Percentiles rank a stretch among this genome's conserved stretches.
Conservation (phyloP, 768 basidiomycete genomes). For the Tricholoma saponaceum region DNA sequence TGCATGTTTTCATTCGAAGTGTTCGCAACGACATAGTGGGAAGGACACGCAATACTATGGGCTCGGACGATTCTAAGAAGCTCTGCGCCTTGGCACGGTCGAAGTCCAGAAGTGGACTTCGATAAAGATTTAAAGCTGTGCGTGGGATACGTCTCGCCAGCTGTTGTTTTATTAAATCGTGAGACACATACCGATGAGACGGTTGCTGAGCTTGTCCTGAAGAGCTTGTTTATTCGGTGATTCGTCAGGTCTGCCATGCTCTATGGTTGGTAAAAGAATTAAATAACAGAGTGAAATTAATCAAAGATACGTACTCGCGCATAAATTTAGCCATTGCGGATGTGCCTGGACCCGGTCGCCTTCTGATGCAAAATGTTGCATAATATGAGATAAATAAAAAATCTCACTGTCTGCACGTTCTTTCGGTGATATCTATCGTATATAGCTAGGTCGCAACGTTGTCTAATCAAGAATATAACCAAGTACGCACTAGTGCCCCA, state of each 20-base stretch:
- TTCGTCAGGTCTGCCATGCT: conserved; percentile 52
- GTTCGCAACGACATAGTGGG: conserved; percentile 64
- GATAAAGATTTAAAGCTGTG: conserved; percentile 10
- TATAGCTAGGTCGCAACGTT: conserved; percentile 3
- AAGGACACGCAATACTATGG: conserved; percentile 49
- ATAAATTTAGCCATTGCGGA: conserved; percentile 63
- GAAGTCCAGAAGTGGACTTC: background rate
- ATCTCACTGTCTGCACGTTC: conserved; percentile 81
- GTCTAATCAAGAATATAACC: conserved; percentile 2
- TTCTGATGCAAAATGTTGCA: conserved; percentile 38
- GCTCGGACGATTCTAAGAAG: conserved; percentile 14
- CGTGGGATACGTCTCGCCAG: background rate
- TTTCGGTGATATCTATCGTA: conserved; percentile 53
- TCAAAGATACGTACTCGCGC: conserved; percentile 44
- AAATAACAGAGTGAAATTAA: conserved; percentile 3
- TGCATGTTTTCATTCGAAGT: conserved; percentile 63
- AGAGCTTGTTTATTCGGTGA: conserved; percentile 19
- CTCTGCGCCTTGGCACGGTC: conserved; percentile 1
- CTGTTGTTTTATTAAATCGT: background rate
- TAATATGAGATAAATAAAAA: conserved; percentile 72
- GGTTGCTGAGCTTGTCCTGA: conserved; percentile 54
- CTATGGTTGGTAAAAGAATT: conserved; percentile 28
- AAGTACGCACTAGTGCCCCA: conserved; percentile 51
- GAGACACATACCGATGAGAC: conserved; percentile 51
- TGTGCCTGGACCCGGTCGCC: conserved; percentile 44